Evolutionary conservation across 1,284 basidiomycete genomes (phyloP).

Genomic region (Apiotrichum mycotoxinovorans): DNA sequence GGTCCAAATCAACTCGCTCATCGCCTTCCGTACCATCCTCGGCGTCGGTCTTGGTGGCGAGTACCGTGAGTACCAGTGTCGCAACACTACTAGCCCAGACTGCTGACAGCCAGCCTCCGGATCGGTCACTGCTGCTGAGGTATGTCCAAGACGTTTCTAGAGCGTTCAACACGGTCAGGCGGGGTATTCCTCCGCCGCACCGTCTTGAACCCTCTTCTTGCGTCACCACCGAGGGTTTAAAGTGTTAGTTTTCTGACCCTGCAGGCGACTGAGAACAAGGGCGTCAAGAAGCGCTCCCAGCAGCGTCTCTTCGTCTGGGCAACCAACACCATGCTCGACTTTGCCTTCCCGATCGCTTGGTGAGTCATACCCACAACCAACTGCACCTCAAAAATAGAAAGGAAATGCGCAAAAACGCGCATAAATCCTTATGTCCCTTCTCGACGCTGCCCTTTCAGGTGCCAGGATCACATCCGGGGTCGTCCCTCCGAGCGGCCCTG

Average conservation of each 20-base stretch:
- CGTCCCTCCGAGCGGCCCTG: too few relatives aligned
- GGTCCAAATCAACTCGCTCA: conserved; percentile 72
- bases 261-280: conserved; percentile 64
- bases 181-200: too few relatives aligned
- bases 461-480: too few relatives aligned
- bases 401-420: too few relatives aligned
- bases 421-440: too few relatives aligned
- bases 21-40: conserved; percentile 76
- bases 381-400: too few relatives aligned
- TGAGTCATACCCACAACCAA: too few relatives aligned
- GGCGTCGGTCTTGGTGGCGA: conserved; percentile 74
- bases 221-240: not conserved
- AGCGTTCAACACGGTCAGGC: not conserved
- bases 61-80: conserved; percentile 55
- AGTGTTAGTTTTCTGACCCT: not conserved
- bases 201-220: not conserved
- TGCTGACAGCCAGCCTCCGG: conserved; percentile 58
- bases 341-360: conserved; percentile 72
- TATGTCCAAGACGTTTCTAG: not conserved
- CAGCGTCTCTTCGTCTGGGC: conserved; percentile 70
- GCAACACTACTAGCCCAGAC: not conserved
- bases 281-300: conserved; percentile 70
- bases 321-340: conserved; percentile 78
- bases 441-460: too few relatives aligned
- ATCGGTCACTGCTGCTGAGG: conserved; percentile 85